phyloP scores from a whole-genome alignment of 2,329 filamentous ascomycete species.

The Balansia obtecta region DNA sequence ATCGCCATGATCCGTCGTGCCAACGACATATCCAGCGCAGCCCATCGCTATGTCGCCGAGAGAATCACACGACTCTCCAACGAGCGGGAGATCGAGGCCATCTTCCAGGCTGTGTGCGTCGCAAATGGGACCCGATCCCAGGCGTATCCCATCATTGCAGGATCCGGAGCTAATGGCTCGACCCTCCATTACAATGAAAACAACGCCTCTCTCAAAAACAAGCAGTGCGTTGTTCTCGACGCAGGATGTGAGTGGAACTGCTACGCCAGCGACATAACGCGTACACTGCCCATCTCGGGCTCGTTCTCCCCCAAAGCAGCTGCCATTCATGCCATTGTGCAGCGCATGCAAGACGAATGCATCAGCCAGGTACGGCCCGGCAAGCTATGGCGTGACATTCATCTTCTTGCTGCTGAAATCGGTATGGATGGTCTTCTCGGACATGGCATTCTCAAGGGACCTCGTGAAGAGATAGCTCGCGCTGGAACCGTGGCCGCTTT shows the following conservation, averaged over 20 bases:
- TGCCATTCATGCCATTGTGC: constrained; percentile 65
- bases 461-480: constrained; percentile 39
- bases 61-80: constrained; percentile 51
- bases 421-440: constrained; percentile 58
- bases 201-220: constrained; percentile 54
- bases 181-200: constrained; percentile 83
- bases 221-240: constrained; percentile 71
- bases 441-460: constrained; percentile 60
- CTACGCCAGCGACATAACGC: constrained; percentile 84
- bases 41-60: constrained; percentile 61
- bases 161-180: constrained; percentile 67
- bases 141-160: constrained; percentile 83
- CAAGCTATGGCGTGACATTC: constrained; percentile 57
- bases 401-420: constrained; percentile 59
- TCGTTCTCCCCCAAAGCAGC: constrained; percentile 54
- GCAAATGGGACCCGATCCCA: constrained; percentile 61
- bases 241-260: constrained; percentile 75
- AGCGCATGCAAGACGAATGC: constrained; percentile 68
- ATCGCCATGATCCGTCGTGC: constrained; percentile 70
- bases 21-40: constrained; percentile 65
- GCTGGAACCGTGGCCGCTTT: constrained; percentile 46
- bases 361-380: constrained; percentile 58
- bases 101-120: constrained; percentile 63
- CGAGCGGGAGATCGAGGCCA: constrained; percentile 73
- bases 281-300: constrained; percentile 70